Percentiles rank a stretch among this genome's conserved stretches.
Evolutionary conservation across 2,329 filamentous ascomycete genomes (phyloP).

Genomic region (Alternaria novae-zelandiae): DNA sequence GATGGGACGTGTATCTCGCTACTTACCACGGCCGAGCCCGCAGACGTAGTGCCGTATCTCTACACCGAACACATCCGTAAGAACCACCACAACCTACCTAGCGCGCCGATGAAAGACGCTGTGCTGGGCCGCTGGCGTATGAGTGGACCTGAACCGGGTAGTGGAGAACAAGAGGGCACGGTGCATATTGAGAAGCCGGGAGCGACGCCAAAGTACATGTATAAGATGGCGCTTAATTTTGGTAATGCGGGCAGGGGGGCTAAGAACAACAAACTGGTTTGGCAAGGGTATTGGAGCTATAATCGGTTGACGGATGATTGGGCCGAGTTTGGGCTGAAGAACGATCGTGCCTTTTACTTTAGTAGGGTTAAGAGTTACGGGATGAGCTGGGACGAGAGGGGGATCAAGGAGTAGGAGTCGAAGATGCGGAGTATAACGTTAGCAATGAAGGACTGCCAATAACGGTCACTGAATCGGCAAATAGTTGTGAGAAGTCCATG

Average conservation of each 20-base stretch:
- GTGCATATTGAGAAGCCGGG: conserved; percentile 88
- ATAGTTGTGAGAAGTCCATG: neutral
- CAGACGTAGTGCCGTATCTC: conserved; percentile 86
- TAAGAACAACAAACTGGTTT: conserved; percentile 84
- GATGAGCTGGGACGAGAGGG: conserved; percentile 41
- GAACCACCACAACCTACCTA: conserved; percentile 50
- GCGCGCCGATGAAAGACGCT: conserved; percentile 71
- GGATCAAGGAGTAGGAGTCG: conserved; percentile 10
- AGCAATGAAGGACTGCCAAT: neutral
- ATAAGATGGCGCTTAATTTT: conserved; percentile 79
- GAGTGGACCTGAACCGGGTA: conserved; percentile 55
- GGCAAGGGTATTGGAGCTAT: conserved; percentile 91
- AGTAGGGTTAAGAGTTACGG: conserved; percentile 67
- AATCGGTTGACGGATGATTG: conserved; percentile 90
- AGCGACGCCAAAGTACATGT: conserved; percentile 77
- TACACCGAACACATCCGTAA: conserved; percentile 70
- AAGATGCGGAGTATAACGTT: neutral
- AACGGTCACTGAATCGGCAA: neutral
- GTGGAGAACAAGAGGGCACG: conserved; percentile 40
- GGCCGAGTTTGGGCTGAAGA: conserved; percentile 75
- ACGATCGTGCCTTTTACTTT: conserved; percentile 68
- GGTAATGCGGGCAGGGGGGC: conserved; percentile 65
- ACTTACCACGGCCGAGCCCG: conserved; percentile 79
- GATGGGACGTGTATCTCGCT: conserved; percentile 85
- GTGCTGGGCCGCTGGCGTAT: conserved; percentile 71